A percentile compares a stretch with the other conserved stretches of the same genome.
Conservation (phyloP, 2,329 filamentous ascomycete species). For the Fusarium heterosporum region DNA sequence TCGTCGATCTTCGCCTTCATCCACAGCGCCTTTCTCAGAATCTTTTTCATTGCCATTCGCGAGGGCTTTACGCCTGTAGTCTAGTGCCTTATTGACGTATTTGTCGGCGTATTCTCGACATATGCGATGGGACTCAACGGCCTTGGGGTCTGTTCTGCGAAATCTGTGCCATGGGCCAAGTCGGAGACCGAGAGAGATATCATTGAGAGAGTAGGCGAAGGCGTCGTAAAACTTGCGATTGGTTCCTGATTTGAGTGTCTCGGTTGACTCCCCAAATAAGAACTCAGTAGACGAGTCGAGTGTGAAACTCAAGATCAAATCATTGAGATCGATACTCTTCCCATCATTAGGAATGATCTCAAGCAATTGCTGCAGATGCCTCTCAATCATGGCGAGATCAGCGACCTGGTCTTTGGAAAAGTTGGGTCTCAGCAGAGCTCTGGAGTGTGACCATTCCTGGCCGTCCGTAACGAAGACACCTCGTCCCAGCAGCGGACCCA, state of each 20-base stretch:
- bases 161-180: neutral
- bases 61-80: neutral
- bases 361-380: constrained; percentile 1
- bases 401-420: constrained; percentile 8
- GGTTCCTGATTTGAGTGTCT: neutral
- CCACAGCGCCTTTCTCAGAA: neutral
- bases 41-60: too few species aligned
- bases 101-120: constrained; percentile 1
- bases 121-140: neutral
- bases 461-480: constrained; percentile 9
- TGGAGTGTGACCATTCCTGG: constrained; percentile 6
- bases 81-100: constrained; percentile 2
- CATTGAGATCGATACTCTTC: constrained; percentile 1
- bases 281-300: constrained; percentile 11
- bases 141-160: neutral
- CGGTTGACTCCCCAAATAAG: constrained; percentile 7
- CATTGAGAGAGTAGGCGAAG: neutral
- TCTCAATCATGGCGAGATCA: neutral
- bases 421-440: constrained; percentile 3
- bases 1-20: neutral
- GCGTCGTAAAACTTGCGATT: neutral
- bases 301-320: neutral
- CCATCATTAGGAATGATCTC: neutral
- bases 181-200: neutral
- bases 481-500: neutral